phyloP scores from a whole-genome alignment of 805 yeast species.

The Vanderwaltozyma yarrowii region DNA sequence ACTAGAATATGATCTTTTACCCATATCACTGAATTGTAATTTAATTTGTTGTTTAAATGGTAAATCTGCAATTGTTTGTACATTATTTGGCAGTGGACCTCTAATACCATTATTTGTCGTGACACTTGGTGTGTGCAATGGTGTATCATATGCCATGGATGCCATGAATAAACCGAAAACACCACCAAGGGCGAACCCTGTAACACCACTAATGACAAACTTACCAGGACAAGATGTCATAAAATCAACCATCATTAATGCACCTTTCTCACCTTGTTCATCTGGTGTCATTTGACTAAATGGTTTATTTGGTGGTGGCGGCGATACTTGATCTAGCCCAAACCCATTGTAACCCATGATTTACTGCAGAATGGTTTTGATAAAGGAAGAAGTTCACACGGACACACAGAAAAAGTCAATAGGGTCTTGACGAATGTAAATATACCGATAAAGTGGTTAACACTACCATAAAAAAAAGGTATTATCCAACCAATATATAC shows the following conservation, averaged over 20 bases:
- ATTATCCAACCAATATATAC: no score
- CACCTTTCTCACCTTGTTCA: slow-evolving; percentile 89
- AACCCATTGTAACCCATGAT: slow-evolving; percentile 35
- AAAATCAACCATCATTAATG: slow-evolving; percentile 66
- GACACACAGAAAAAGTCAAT: no score
- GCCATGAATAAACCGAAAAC: slow-evolving; percentile 95
- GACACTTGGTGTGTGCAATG: slow-evolving; percentile 24
- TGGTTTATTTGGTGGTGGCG: slow-evolving; percentile 38
- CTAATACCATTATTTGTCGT: slow-evolving; percentile 2
- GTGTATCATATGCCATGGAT: slow-evolving; percentile 37
- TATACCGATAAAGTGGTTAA: no score
- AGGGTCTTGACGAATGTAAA: no score
- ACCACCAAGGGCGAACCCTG: slow-evolving; percentile 93
- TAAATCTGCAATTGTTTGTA: slow-evolving; percentile 59
- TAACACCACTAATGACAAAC: slow-evolving; percentile 80
- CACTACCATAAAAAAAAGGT: no score
- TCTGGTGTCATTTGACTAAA: slow-evolving; percentile 72
- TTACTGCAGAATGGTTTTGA: no score
- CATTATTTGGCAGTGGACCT: slow-evolving; percentile 17
- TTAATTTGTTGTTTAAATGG: slow-evolving; percentile 92
- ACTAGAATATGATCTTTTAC: slow-evolving; percentile 70
- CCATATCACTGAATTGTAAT: slow-evolving; percentile 87
- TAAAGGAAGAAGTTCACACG: no score
- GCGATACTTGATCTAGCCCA: slow-evolving; percentile 32
- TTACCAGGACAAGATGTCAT: slow-evolving; percentile 96